Base-by-base conservation (phyloP, 2,329 filamentous ascomycete species). In the Alternaria arborescens region DNA sequence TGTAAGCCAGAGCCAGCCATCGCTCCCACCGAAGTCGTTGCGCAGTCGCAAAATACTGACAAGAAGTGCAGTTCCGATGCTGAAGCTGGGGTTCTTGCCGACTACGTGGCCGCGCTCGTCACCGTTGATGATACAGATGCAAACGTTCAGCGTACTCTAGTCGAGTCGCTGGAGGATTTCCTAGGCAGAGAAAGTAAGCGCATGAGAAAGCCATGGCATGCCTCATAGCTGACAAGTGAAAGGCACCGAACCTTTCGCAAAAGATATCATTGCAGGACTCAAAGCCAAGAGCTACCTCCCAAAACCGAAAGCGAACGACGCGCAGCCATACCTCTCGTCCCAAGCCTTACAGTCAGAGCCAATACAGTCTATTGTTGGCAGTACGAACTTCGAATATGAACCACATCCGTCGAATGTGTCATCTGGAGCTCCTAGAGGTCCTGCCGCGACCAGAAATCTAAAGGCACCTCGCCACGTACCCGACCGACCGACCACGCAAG, bases 81-180 rank as follows among this genome's bases (percentile, higher is more conserved):
- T 52, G 92, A 95, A 75, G 87, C 89, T 32, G 91, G 93, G 71
- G 91, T 94, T 5, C 87, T 95, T 3, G 91, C 91, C 47, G 92
- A 95, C 70, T 95, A 94, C 75, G 89, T 94, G n/a, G 84, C 94
- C 62, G 91, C 91, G 7, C 85, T 95, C 20, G 81, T 94, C 46
- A 86, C 87, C 55, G 88, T 91, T 62, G 62, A 70, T 66, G 89
- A 89, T 62, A 83, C 87, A 52, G 81, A 85, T 41, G 83, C 84
- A n/a, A 83, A 86, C 20, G 88, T 93, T 55, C 86, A 88, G 71
- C 82, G 85, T 69, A 86, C 90, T 52, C 93, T 90, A 77, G 84
- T 91, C 72, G 83, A 87, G 54, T 89, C 93, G 76, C 88, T 94
- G 41, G 85, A 87, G 3, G 91, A 94, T 73, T 94, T 94, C 74